These are phyloP conservation scores for Coprinopsis sp. DNA, from an alignment of 768 basidiomycete genomes.

Conservation along the genomic window DNA sequence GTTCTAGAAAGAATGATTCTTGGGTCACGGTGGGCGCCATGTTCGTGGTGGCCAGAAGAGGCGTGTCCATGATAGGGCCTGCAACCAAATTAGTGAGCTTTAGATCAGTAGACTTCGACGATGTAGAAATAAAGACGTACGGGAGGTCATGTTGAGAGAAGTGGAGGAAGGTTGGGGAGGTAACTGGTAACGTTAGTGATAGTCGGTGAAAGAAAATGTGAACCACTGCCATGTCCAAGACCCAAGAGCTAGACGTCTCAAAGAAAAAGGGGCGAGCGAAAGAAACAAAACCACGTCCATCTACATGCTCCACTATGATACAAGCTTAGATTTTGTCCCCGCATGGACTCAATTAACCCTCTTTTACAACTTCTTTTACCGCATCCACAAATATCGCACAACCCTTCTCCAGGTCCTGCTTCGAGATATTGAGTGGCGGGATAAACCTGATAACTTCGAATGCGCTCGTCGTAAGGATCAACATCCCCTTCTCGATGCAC, in stretches of 20 bases:
- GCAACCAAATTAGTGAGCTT: too few species aligned
- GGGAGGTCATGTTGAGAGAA: too few species aligned
- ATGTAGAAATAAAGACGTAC: too few species aligned
- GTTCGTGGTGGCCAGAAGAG: not conserved
- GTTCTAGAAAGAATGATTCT: not conserved
- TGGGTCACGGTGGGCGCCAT: not conserved
- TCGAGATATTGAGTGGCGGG: conserved; percentile 78
- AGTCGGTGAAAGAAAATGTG: too few species aligned
- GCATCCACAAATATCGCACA: conserved; percentile 62
- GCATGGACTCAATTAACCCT: conserved; percentile 24
- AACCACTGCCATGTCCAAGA: too few species aligned
- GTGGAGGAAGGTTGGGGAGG: too few species aligned
- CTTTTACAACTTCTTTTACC: conserved; percentile 61
- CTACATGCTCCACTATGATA: not conserved
- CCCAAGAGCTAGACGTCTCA: too few species aligned
- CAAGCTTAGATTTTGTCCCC: not conserved
- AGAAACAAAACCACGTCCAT: too few species aligned
- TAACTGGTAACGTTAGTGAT: too few species aligned
- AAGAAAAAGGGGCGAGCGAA: too few species aligned
- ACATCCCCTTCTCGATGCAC: conserved; percentile 82
- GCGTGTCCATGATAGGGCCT: conserved; percentile 3
- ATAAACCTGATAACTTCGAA: conserved; percentile 92
- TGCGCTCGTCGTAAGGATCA: conserved; percentile 85
- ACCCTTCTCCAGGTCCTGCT: conserved; percentile 71
- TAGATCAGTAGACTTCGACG: too few species aligned